phyloP scores from a whole-genome alignment of 106 monocot species.

The Agapanthus africanus region DNA sequence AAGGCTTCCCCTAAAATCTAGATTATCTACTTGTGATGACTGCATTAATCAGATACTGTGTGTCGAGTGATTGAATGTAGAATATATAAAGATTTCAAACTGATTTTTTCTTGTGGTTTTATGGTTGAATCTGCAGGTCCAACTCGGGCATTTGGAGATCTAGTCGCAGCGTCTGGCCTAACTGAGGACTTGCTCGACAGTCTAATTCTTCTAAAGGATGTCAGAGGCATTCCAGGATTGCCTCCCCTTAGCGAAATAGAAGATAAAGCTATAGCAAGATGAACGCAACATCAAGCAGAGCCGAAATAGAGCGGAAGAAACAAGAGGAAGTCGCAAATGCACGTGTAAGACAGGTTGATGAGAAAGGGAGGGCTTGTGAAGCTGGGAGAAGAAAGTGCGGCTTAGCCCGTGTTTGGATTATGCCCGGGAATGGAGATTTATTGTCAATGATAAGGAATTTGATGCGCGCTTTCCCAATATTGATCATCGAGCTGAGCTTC shows the following conservation, averaged over 20 bases:
- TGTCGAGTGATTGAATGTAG: neutral
- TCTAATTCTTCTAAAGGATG: slow-evolving; percentile 83
- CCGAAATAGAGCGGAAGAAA: slow-evolving; percentile 71
- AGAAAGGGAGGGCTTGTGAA: slow-evolving; percentile 84
- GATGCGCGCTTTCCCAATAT: slow-evolving; percentile 82
- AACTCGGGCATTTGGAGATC: slow-evolving; percentile 86
- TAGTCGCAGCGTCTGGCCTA: slow-evolving; percentile 78
- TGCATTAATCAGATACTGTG: too few relatives aligned
- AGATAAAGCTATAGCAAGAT: slow-evolving; percentile 57
- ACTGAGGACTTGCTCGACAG: slow-evolving; percentile 94
- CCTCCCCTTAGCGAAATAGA: slow-evolving; percentile 83
- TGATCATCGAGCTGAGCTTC: slow-evolving; percentile 85
- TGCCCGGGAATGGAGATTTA: slow-evolving; percentile 78
- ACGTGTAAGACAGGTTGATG: slow-evolving; percentile 76
- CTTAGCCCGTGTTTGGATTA: slow-evolving; percentile 87
- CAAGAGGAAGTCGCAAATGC: slow-evolving; percentile 75
- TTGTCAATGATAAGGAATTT: slow-evolving; percentile 84
- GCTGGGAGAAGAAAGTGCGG: slow-evolving; percentile 92
- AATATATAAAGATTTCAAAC: neutral
- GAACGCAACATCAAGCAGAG: slow-evolving; percentile 60
- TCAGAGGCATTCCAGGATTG: slow-evolving; percentile 66
- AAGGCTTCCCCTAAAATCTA: too few relatives aligned
- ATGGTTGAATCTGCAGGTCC: slow-evolving; percentile 43
- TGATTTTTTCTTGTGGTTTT: neutral
- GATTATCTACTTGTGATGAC: too few relatives aligned